Evolutionary conservation across 805 yeast genomes (phyloP).

Genomic region (Torulaspora gathmanii): DNA sequence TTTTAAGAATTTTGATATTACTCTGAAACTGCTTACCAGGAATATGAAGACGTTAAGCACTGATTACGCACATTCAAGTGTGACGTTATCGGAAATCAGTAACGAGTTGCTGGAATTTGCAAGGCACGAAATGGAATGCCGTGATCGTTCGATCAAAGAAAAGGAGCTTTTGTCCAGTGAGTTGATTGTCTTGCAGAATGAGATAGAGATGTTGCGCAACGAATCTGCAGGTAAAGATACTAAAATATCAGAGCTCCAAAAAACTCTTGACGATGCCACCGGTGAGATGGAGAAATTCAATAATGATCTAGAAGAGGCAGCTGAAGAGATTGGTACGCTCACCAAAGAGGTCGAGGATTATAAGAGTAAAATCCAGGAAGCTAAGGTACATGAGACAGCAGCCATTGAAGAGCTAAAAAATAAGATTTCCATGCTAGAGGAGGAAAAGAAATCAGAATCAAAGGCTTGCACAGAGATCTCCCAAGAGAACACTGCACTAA

Average conservation of each 20-base stretch:
- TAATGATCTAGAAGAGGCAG: slow-evolving; percentile 10
- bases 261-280: slow-evolving; percentile 6
- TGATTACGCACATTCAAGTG: slow-evolving; percentile 1
- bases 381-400: slow-evolving; percentile 6
- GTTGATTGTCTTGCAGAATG: not conserved
- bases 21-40: slow-evolving; percentile 8
- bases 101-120: slow-evolving; percentile 8
- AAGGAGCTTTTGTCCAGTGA: slow-evolving; percentile 2
- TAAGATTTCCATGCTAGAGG: not conserved
- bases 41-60: slow-evolving; percentile 2
- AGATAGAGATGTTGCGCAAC: slow-evolving; percentile 1
- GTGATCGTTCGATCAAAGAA: slow-evolving; percentile 5
- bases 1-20: slow-evolving; percentile 7
- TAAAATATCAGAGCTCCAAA: slow-evolving; percentile 1
- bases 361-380: slow-evolving; percentile 7
- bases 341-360: slow-evolving; percentile 9
- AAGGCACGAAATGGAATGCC: slow-evolving; percentile 4
- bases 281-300: slow-evolving; percentile 5
- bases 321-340: slow-evolving; percentile 8
- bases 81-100: slow-evolving; percentile 10
- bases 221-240: slow-evolving; percentile 7
- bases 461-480: not conserved
- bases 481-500: slow-evolving; percentile 1
- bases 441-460: slow-evolving; percentile 4
- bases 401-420: slow-evolving; percentile 3